Base-by-base conservation (phyloP, 2,329 filamentous ascomycete genomes). In the Epichloe gansuensis region DNA sequence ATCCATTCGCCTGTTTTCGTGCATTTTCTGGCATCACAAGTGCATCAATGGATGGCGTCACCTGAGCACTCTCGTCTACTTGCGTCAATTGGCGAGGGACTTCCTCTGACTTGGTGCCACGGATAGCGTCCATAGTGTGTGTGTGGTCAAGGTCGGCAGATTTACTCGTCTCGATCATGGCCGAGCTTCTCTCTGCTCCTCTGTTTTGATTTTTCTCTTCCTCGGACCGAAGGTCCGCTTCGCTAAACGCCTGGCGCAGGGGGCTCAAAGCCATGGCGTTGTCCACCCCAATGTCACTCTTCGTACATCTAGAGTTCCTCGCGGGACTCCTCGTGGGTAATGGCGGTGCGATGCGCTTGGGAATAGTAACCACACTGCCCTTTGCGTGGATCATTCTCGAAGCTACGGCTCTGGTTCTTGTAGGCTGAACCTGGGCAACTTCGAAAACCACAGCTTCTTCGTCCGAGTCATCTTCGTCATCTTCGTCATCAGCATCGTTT, bases 311-410 rank as follows among this genome's bases (percentile, higher is more conserved):
- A 3, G 78, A 81, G 23, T 68, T 63, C 74, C 88, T 59, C 66
- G 83, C 82, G 1, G 88, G 85, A 63, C 86, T 95, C 47, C 90
- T 77, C 3, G 81, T 76, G 1, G 91, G 91, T 12, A 95, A 76
- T 8, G 86, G 82, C 1, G 91, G 90, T 1, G 88, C 81, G 1
- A 83, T 69, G 38, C 89, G 80, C 69, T 91, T 94, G 12, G 87
- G 82, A 54, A 96, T 95, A 46, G 82, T 90, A 31, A 96, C 88
- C 49, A 96, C 74, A 49, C 85, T 85, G 25, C 89, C 88, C 62
- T 87, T 85, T 41, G 82, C 85, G 34, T 78, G 76, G 53, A 90
- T 81, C 52, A 82, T 77, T 51, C 85, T 81, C 2, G 85, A 81
- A 2, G 79, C 77, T 47, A 81, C 72, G 42, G 81, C 77, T 50